Conservation (phyloP, 2,329 filamentous ascomycete genomes). For the Pseudopyricularia javanii region DNA sequence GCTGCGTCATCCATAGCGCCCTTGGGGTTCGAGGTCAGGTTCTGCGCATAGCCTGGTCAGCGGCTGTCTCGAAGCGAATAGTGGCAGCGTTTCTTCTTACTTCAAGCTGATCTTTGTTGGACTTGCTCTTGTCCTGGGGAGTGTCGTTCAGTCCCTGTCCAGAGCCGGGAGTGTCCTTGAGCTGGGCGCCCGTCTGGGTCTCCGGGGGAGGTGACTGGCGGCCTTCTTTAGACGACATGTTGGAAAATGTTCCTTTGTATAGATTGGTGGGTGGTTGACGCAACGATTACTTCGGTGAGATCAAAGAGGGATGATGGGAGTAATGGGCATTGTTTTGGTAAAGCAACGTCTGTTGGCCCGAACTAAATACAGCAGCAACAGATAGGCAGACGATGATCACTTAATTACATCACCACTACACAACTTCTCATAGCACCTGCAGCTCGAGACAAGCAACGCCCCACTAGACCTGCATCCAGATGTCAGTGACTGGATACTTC, state of each 20-base stretch:
- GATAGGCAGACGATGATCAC: not conserved
- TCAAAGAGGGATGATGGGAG: not conserved
- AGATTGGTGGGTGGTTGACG: not conserved
- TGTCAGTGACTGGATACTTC: too few species aligned
- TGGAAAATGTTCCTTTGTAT: slow-evolving; percentile 15
- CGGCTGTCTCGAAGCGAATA: not conserved
- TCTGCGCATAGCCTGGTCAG: slow-evolving; percentile 17
- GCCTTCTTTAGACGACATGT: slow-evolving; percentile 52
- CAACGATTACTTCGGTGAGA: not conserved
- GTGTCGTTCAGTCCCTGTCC: slow-evolving; percentile 46
- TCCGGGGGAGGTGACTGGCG: slow-evolving; percentile 70
- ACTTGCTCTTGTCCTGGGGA: slow-evolving; percentile 4
- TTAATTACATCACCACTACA: slow-evolving; percentile 1
- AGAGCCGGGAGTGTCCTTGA: slow-evolving; percentile 41
- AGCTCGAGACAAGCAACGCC: not conserved
- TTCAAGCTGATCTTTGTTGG: slow-evolving; percentile 41
- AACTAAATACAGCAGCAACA: not conserved
- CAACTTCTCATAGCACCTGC: not conserved
- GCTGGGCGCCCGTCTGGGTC: slow-evolving; percentile 52
- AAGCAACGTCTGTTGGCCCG: not conserved
- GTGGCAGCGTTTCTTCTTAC: slow-evolving; percentile 17
- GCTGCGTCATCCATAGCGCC: slow-evolving; percentile 48
- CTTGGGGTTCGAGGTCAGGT: slow-evolving; percentile 53
- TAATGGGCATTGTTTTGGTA: not conserved
- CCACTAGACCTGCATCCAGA: not conserved